Evolutionary conservation across 2,329 filamentous ascomycete species (phyloP), one percentile per base, ranked within the genome.

Genomic region (Nemania sp.): DNA sequence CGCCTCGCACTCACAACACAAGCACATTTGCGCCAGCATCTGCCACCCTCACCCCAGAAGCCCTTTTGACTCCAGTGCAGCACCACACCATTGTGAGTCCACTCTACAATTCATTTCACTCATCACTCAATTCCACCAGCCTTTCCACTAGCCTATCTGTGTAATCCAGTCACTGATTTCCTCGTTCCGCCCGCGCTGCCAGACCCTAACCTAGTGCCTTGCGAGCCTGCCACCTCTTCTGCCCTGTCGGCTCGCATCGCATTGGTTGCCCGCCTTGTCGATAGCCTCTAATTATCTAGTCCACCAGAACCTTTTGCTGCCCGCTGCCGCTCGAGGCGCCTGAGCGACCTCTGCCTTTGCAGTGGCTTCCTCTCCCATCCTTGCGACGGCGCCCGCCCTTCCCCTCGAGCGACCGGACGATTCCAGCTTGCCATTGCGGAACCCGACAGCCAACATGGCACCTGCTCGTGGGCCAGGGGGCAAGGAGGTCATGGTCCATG

Each of bases 401-500:
- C 33, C 17, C 15, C 23, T 23, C 37, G 28, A 11, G 37, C 39
- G 9, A 46, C 34, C 9, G 22, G 17, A 28, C 37, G 46, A 30
- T 28, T 28, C 31, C 15, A 26, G 22, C 31, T 46, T 19, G 50
- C 23, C 30, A 57, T 52, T 51, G 57, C 24, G 53, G 46, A 37
- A 22, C 24, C 24, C 33, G 19, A n/a, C 5, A 39, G 36, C 53
- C 60, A 64, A 57, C 15, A 70, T 70, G 68, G 66, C 63, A 37
- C 66, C 66, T 36, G 64, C 62, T 54, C 65, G 66, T 54, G 61
- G 61, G 51, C 56, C 60, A 30, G 63, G 61, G 23, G 61, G 54
- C 54, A 64, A 64, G 57, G 67, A 69, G 60, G 59, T 62, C 42
- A 56, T 65, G 30, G 60, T 68, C 58, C 68, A 70, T 52, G 61